These are phyloP conservation scores for Aspergillus sclerotioniger DNA, from an alignment of 495 filamentous ascomycete species.

Conservation along the genomic window DNA sequence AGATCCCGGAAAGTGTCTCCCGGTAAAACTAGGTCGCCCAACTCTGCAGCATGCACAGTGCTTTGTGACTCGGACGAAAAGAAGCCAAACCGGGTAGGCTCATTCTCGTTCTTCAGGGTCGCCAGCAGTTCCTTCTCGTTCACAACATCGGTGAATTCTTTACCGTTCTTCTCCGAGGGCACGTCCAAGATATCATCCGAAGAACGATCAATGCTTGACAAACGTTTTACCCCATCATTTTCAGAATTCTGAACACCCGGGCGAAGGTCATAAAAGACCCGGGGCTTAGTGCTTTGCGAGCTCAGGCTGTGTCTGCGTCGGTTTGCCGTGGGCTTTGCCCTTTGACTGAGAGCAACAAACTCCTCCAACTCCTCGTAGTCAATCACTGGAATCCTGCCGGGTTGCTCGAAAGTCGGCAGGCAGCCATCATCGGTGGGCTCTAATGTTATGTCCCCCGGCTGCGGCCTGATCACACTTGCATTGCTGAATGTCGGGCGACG, in stretches of 20 bases:
- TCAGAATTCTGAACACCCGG: constrained; percentile 32
- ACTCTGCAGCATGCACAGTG: constrained; percentile 83
- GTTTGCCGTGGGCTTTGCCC: constrained; percentile 30
- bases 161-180: constrained; percentile 22
- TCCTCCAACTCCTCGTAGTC: constrained; percentile 88
- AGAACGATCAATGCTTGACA: constrained; percentile 23
- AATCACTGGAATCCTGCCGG: constrained; percentile 60
- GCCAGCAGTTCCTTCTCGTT: constrained; percentile 35
- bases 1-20: constrained; percentile 86
- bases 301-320: constrained; percentile 53
- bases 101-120: constrained; percentile 43
- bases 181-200: constrained; percentile 25
- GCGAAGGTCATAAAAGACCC: constrained; percentile 65
- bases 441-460: constrained; percentile 43
- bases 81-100: constrained; percentile 83
- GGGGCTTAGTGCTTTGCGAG: constrained; percentile 48
- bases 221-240: constrained; percentile 33
- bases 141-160: constrained; percentile 24
- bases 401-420: constrained; percentile 61
- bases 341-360: constrained; percentile 67
- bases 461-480: constrained; percentile 48
- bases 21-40: constrained; percentile 82
- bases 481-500: constrained; percentile 63
- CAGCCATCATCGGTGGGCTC: constrained; percentile 76
- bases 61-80: constrained; percentile 92